Evolutionary conservation across 73 alveolate species (phyloP), one percentile per base, ranked within the genome.

Genomic region (Blepharisma stoltei): DNA sequence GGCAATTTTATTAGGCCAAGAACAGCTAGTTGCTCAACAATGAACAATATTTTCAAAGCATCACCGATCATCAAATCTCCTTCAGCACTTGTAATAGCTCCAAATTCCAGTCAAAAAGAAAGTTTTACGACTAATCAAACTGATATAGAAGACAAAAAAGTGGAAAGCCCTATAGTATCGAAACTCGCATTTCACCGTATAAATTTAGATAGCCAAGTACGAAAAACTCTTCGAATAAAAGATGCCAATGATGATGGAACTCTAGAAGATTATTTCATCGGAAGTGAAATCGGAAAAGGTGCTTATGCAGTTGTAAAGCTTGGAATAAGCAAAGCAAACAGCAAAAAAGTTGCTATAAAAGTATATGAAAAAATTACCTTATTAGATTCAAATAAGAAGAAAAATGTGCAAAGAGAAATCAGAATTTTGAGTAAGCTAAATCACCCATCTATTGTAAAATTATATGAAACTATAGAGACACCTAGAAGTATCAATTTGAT

Each of bases 281-380:
- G 97, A 38, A 75, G 81, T 67, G 82, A 86, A 54, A 84, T 94
- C 45, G 97, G 98, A 5, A 78, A 86, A 80, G 98, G 98, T 6
- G 93, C 97, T 14, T 94, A 90, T 89, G 98, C 98, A 7, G 83
- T 83, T 38, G 98, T 94, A 37, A 89, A 89, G 84, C 75, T 89
- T 54, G 98, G 98, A 27, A 83, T 89, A 14, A 90, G 92, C 71
- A 91, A 89, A 70, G 87, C 82, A 32, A 85, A 89, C 43, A 87
- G 83, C 43, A 81, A 82, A 60, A 88, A 86, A 76, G 92, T 91
- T 67, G 98, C 98, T 7, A 85, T 94, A 66, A 94, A 94, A 79
- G 84, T 94, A 38, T 92, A 92, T 81, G 95, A 92, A 43, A 92
- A 92, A 79, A 47, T 76, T 41, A 89, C 82, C 78, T 71, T 90